Conservation (phyloP, 306 rosid genomes). For the Trifolium repens region DNA sequence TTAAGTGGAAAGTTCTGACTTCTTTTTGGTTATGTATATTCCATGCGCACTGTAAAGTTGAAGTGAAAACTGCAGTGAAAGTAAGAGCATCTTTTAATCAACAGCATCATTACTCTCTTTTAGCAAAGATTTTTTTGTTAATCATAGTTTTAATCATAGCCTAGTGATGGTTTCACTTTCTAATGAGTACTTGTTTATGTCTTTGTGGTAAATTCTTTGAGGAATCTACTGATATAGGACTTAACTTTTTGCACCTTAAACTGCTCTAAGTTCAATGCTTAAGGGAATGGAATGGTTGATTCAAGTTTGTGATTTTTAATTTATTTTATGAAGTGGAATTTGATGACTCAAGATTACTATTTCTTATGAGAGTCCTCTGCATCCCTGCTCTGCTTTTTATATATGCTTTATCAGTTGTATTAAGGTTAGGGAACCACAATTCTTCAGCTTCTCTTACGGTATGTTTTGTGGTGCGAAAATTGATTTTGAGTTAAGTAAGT, state of each 20-base stretch:
- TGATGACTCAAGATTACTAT: constrained; percentile 5
- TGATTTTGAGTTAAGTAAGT: too few relatives aligned
- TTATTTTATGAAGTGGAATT: too few relatives aligned
- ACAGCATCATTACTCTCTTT: constrained; percentile 58
- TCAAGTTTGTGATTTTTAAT: too few relatives aligned
- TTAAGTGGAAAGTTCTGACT: constrained; percentile 81
- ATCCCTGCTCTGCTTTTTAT: constrained; percentile 43
- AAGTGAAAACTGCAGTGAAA: constrained; percentile 53
- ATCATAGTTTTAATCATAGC: constrained; percentile 90
- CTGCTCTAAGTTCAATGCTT: constrained; percentile 32
- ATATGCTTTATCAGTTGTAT: constrained; percentile 37
- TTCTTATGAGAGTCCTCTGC: constrained; percentile 22
- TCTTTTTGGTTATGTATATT: constrained; percentile 68
- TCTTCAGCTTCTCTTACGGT: constrained; percentile 25
- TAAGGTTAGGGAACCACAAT: constrained; percentile 38
- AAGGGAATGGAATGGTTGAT: constrained; percentile 20
- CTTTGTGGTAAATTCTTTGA: constrained; percentile 34
- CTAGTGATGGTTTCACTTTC: constrained; percentile 62
- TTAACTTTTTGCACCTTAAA: constrained; percentile 43
- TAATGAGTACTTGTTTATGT: constrained; percentile 46
- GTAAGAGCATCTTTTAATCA: constrained; percentile 55
- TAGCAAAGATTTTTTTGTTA: constrained; percentile 61
- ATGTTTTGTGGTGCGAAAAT: too few relatives aligned
- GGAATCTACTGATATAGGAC: constrained; percentile 43
- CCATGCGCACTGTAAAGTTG: constrained; percentile 95